phyloP scores from a whole-genome alignment of 1,284 basidiomycete genomes.

The Polyporus tsugae region DNA sequence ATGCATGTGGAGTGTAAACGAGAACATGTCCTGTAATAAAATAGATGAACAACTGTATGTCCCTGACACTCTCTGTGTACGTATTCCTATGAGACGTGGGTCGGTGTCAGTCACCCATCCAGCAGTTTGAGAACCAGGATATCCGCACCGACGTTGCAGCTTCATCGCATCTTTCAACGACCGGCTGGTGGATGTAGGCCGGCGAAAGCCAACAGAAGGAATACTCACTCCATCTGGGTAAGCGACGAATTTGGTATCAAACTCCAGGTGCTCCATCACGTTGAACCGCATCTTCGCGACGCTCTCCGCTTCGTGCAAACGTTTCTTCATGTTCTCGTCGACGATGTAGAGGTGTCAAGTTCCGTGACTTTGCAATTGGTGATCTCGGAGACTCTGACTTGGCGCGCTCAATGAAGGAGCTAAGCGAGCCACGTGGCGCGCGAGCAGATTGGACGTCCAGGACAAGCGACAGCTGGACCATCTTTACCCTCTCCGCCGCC shows the following conservation, averaged over 20 bases:
- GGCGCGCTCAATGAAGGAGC: neutral
- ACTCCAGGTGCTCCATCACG: slow-evolving; percentile 41
- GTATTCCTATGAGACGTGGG: neutral
- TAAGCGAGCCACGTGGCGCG: slow-evolving; percentile 19
- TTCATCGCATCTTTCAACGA: neutral
- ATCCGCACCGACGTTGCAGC: neutral
- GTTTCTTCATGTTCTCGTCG: slow-evolving; percentile 46
- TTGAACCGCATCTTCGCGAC: slow-evolving; percentile 45
- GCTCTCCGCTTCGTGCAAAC: slow-evolving; percentile 43
- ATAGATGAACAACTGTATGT: too few relatives aligned
- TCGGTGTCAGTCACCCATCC: neutral
- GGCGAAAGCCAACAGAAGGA: neutral
- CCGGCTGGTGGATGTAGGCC: too few relatives aligned
- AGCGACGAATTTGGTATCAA: slow-evolving; percentile 46
- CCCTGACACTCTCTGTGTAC: neutral
- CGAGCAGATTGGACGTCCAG: neutral
- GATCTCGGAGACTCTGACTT: too few relatives aligned
- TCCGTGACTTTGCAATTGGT: too few relatives aligned
- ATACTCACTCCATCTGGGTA: slow-evolving; percentile 36
- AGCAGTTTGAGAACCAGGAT: neutral
- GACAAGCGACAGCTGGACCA: too few relatives aligned
- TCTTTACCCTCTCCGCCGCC: slow-evolving; percentile 9
- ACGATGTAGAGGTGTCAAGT: slow-evolving; percentile 49
- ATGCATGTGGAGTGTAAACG: neutral
- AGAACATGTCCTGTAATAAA: too few relatives aligned